Evolutionary conservation across 2,329 filamentous ascomycete species (phyloP).

Genomic region (Chaetomium sp.): DNA sequence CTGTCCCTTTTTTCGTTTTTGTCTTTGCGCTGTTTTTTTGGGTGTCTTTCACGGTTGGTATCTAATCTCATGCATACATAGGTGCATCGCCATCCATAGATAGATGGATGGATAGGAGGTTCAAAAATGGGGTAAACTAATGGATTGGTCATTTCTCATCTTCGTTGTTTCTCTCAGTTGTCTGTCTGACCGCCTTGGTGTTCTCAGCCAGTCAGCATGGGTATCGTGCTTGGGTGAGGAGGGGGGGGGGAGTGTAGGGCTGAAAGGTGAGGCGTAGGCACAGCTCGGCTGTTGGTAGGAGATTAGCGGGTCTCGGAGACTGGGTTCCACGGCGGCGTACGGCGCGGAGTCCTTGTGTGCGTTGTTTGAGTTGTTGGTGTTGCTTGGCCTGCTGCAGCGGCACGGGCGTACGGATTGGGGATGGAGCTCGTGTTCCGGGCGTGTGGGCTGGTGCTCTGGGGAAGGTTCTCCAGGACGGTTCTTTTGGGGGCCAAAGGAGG

Average conservation of each 20-base stretch:
- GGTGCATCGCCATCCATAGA: neutral
- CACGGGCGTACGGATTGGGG: neutral
- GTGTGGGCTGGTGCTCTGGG: too few species aligned
- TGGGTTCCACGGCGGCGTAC: neutral
- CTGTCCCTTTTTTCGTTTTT: slow-evolving; percentile 8
- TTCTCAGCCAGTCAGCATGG: neutral
- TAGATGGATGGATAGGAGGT: neutral
- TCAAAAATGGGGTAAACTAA: neutral
- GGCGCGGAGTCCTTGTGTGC: neutral
- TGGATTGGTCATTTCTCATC: neutral
- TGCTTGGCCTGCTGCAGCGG: neutral
- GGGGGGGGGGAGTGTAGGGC: neutral
- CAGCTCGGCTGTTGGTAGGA: slow-evolving; percentile 19
- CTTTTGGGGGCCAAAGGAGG: neutral
- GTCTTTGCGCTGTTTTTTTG: neutral
- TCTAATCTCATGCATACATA: neutral
- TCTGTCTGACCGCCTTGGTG: neutral
- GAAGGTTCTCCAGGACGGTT: neutral
- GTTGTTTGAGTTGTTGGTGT: neutral
- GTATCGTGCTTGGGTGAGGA: neutral
- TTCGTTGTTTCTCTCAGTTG: too few species aligned
- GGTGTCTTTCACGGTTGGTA: neutral
- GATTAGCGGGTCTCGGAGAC: neutral
- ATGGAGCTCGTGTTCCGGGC: neutral
- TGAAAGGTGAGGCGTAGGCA: slow-evolving; percentile 13